Evolutionary conservation across 1,284 basidiomycete genomes (phyloP).

Genomic region (Ganoderma meredithae): DNA sequence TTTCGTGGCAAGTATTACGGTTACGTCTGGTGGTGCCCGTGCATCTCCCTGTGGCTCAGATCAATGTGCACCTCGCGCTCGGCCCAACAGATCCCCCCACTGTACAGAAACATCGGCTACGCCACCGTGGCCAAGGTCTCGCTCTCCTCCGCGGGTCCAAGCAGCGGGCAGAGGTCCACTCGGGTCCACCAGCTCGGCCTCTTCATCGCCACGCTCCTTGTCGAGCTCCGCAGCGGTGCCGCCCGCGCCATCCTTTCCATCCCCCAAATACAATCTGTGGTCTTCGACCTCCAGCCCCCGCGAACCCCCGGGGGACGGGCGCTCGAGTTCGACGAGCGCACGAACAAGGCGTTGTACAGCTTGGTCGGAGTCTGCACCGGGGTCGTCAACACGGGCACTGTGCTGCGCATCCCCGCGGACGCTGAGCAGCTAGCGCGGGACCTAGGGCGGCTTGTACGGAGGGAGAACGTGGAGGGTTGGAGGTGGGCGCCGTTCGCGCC

Average conservation of each 20-base stretch:
- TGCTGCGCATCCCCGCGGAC: neutral
- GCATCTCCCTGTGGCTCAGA: neutral
- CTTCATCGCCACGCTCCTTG: neutral
- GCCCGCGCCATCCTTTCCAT: neutral
- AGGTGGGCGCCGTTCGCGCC: neutral
- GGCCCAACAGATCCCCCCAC: neutral
- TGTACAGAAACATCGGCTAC: neutral
- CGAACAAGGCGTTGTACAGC: neutral
- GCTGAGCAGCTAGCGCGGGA: neutral
- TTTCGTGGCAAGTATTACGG: too few relatives aligned
- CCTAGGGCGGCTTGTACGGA: neutral
- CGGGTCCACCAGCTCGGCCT: neutral
- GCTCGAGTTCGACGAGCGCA: neutral
- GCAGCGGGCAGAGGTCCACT: neutral
- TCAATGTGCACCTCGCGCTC: neutral
- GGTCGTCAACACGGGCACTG: neutral
- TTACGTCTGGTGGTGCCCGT: too few relatives aligned
- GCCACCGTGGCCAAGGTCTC: neutral
- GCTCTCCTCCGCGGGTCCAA: neutral
- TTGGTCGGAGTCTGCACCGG: neutral
- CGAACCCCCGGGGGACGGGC: too few relatives aligned
- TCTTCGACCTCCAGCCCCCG: neutral
- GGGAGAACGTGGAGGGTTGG: neutral
- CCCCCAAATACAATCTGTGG: neutral
- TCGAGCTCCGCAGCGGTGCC: neutral